Conservation (phyloP, 805 yeast genomes). For the Spathaspora arborariae region DNA sequence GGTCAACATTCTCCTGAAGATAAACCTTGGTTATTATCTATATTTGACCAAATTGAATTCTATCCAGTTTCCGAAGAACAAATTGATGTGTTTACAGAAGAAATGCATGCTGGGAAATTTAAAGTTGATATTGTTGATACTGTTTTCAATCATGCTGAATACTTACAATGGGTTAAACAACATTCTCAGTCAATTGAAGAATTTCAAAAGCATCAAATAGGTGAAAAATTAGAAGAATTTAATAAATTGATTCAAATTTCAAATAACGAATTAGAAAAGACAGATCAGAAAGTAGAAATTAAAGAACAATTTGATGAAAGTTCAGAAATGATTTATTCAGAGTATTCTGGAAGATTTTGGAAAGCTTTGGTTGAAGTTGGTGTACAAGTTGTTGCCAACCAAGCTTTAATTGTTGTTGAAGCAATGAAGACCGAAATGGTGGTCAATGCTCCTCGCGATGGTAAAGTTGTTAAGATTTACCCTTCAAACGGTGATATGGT, state of each 20-base stretch:
- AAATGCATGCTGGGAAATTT: constrained; percentile 78
- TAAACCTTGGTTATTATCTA: constrained; percentile 83
- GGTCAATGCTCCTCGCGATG: constrained; percentile 65
- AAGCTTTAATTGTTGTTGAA: constrained; percentile 83
- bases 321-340: constrained; percentile 85
- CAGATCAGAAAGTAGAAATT: constrained; percentile 44
- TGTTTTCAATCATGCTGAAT: constrained; percentile 78
- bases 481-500: constrained; percentile 94
- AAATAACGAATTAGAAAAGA: constrained; percentile 63
- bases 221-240: constrained; percentile 83
- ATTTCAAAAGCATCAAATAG: constrained; percentile 65
- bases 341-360: constrained; percentile 97
- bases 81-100: constrained; percentile 65
- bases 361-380: constrained; percentile 81
- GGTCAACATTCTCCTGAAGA: constrained; percentile 53
- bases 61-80: constrained; percentile 88
- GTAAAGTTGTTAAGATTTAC: constrained; percentile 67
- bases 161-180: constrained; percentile 71
- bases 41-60: constrained; percentile 93
- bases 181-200: constrained; percentile 69
- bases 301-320: constrained; percentile 61
- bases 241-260: constrained; percentile 77
- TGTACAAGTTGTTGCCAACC: constrained; percentile 67
- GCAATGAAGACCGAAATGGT: constrained; percentile 99
- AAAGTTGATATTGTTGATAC: constrained; percentile 70